A percentile compares a stretch with the other conserved stretches of the same genome.
These are phyloP conservation scores for Trichothecium roseum DNA, from an alignment of 2,329 filamentous ascomycete species.

Conservation along the genomic window DNA sequence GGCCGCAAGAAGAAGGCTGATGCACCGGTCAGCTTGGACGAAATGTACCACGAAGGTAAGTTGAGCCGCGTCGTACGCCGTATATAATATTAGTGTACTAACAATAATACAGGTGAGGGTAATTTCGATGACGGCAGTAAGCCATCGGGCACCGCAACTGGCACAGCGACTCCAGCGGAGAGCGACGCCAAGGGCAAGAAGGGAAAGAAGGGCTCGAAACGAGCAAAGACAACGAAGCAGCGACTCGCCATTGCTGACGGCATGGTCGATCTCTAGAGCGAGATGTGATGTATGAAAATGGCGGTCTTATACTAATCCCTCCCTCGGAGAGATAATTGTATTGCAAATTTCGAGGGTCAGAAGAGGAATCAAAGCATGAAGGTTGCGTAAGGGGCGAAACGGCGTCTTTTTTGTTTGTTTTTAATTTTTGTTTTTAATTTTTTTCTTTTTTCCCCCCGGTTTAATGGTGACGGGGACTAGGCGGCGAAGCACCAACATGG, in stretches of 20 bases:
- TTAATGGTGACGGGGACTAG: too few species aligned
- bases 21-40: constrained; percentile 63
- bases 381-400: not conserved
- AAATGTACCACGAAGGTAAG: constrained; percentile 99
- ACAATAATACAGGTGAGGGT: constrained; percentile 63
- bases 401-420: not conserved
- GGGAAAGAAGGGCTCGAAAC: constrained; percentile 47
- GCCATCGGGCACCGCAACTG: constrained; percentile 42
- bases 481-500: too few species aligned
- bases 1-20: constrained; percentile 43
- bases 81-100: constrained; percentile 11
- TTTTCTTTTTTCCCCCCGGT: constrained; percentile 1
- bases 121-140: constrained; percentile 87
- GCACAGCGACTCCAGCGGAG: constrained; percentile 71
- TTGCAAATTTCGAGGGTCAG: not conserved
- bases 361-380: too few species aligned
- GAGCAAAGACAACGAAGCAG: constrained; percentile 59
- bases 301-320: not conserved
- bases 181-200: constrained; percentile 41
- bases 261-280: constrained; percentile 17
- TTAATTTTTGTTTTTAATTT: not conserved
- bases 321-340: not conserved
- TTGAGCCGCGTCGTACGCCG: constrained; percentile 6
- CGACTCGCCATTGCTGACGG: constrained; percentile 59
- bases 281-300: constrained; percentile 4